Evolutionary conservation across 306 rosid genomes (phyloP).

Genomic region (Glycine latifolia): DNA sequence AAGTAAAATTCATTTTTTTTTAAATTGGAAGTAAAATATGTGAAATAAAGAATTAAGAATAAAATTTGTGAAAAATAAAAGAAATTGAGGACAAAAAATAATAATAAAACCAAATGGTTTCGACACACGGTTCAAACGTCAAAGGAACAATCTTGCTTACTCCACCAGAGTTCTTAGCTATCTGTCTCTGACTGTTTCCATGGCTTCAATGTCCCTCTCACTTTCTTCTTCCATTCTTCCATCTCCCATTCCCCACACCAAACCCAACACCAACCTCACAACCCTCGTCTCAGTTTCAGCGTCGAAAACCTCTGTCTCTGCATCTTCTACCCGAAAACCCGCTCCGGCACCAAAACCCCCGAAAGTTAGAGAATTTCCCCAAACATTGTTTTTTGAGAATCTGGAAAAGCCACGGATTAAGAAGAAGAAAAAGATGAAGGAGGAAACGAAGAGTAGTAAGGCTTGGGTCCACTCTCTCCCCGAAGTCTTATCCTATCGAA

Average conservation of each 20-base stretch:
- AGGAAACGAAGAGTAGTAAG: constrained; percentile 58
- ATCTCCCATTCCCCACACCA: constrained; percentile 37
- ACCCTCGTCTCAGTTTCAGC: constrained; percentile 56
- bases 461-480: constrained; percentile 82
- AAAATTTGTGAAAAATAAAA: too few species aligned
- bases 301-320: constrained; percentile 40
- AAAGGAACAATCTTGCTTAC: neutral
- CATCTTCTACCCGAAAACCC: constrained; percentile 17
- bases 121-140: neutral
- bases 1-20: too few species aligned
- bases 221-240: constrained; percentile 64
- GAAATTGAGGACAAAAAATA: too few species aligned
- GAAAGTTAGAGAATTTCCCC: constrained; percentile 63
- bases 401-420: constrained; percentile 48
- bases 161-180: neutral
- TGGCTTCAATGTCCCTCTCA: constrained; percentile 63
- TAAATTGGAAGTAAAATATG: too few species aligned
- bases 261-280: constrained; percentile 18
- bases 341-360: constrained; percentile 48
- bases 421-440: constrained; percentile 72
- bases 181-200: constrained; percentile 3
- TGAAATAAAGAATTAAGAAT: too few species aligned
- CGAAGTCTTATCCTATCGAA: constrained; percentile 63
- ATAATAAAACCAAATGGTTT: neutral
- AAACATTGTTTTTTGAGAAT: constrained; percentile 44